Base-by-base conservation (phyloP, 2,329 filamentous ascomycete genomes). In the Cladosporium velox region DNA sequence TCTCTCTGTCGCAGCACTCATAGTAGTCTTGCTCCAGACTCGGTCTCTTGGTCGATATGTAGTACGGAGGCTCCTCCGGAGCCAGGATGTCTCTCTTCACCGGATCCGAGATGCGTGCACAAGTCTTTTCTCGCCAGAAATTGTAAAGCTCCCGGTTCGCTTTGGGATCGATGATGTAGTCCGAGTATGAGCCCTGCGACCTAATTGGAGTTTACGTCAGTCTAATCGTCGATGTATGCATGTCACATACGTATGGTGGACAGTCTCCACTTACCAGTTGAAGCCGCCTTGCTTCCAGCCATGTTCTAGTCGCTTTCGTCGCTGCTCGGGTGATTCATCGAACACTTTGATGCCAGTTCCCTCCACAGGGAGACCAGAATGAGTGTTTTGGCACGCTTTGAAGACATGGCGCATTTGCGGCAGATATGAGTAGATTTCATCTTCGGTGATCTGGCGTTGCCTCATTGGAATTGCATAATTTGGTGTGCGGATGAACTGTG, bases 401-500 rank as follows among this genome's bases (percentile, higher is more conserved):
- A 47, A 47, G 15, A 47, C 41, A 21, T 47, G 41, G 18, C 10
- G 41, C 18, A 47, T n/a, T n/a, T 47, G 41, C 41, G 41, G 14
- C 14, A 15, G 5, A 12, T 44, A 15, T 14, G 41, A 15, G 41
- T 44, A 44, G 41, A 44, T 44, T 21, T 44, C 41, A 12, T 44
- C 41, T 21, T 44, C 41, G 41, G 41, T 44, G 12, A 54, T 24
- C 26, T 54, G 12, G 51, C 26, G 51, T 65, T 84, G 82, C 3
- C 82, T 79, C 85, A 90, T 88, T 0, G 87, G 87, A 1, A 90
- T 71, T 0, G 86, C 86, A 4, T 88, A 78, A 66, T 90, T 90
- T 0, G 88, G 88, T 0, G 87, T 90, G 15, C 88, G 82, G 71
- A 90, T 87, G 75, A 89, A 90, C 30, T 90, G 85, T 1, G 78